Percentiles rank a stretch among this genome's conserved stretches.
phyloP scores from a whole-genome alignment of 2,329 filamentous ascomycete species.

The Rhinocladiella mackenziei region DNA sequence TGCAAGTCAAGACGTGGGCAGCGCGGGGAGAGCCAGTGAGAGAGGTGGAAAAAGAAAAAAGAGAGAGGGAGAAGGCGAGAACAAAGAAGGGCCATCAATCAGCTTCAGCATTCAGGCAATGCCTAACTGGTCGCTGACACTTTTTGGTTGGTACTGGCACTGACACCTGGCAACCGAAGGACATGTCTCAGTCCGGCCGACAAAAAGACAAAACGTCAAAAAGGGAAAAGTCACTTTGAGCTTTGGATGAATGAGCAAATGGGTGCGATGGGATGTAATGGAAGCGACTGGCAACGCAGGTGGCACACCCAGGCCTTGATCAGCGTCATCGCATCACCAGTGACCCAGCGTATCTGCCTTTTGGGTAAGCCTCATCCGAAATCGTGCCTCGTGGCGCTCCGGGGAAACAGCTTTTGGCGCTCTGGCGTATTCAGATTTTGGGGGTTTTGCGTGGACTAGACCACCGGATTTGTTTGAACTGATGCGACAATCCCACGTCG shows the following conservation, averaged over 20 bases:
- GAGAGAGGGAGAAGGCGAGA: constrained; percentile 1
- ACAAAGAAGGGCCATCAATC: constrained; percentile 18
- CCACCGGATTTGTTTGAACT: constrained; percentile 24
- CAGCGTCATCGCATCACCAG: neutral
- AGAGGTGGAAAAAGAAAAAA: no score
- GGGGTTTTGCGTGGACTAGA: constrained; percentile 4
- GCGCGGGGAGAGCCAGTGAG: constrained; percentile 2
- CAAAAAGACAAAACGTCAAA: neutral
- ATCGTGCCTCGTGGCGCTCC: constrained; percentile 18
- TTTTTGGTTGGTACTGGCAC: no score
- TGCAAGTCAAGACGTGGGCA: constrained; percentile 8
- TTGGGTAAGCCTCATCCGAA: constrained; percentile 1
- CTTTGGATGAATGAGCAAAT: constrained; percentile 10
- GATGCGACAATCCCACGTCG: constrained; percentile 27
- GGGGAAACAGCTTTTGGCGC: constrained; percentile 15
- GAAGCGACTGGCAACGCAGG: neutral
- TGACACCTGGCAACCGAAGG: constrained; percentile 10
- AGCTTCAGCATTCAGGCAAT: constrained; percentile 7
- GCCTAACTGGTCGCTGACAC: no score
- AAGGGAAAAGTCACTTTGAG: neutral
- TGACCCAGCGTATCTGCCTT: neutral
- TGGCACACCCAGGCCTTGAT: neutral
- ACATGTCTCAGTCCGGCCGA: constrained; percentile 11
- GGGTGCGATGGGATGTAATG: constrained; percentile 6
- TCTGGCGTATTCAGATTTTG: constrained; percentile 13